Conservation (phyloP, 257 asterid species). For the Nicotiana noctiflora region DNA sequence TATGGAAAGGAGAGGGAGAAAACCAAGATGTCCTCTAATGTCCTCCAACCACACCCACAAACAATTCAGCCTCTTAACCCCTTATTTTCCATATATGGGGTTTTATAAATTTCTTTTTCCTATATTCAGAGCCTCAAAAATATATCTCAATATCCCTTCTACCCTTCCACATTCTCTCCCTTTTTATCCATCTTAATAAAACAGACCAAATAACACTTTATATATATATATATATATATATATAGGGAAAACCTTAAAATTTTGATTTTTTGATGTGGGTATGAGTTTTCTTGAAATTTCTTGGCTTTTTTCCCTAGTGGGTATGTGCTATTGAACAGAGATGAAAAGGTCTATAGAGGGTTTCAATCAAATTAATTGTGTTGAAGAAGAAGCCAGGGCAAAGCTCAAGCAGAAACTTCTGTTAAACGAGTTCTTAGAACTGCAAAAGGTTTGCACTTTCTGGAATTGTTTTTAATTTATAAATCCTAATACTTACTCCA, state of each 20-base stretch:
- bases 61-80: not conserved
- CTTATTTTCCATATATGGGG: not conserved
- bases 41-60: constrained; percentile 8
- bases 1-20: constrained; percentile 3
- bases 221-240: no score
- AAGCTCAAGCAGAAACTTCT: not conserved
- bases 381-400: not conserved
- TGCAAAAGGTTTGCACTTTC: constrained; percentile 10
- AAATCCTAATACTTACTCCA: no score
- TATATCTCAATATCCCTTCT: not conserved
- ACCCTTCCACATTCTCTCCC: not conserved
- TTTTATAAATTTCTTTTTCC: not conserved
- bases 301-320: not conserved
- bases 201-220: not conserved
- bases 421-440: not conserved
- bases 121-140: not conserved
- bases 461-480: not conserved
- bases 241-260: not conserved
- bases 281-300: not conserved
- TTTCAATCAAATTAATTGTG: not conserved
- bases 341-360: constrained; percentile 3
- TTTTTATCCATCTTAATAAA: not conserved
- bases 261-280: not conserved
- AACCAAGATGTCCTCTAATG: not conserved
- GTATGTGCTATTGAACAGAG: not conserved